phyloP scores from a whole-genome alignment of 805 yeast genomes.

The Candida yuanshanica region DNA sequence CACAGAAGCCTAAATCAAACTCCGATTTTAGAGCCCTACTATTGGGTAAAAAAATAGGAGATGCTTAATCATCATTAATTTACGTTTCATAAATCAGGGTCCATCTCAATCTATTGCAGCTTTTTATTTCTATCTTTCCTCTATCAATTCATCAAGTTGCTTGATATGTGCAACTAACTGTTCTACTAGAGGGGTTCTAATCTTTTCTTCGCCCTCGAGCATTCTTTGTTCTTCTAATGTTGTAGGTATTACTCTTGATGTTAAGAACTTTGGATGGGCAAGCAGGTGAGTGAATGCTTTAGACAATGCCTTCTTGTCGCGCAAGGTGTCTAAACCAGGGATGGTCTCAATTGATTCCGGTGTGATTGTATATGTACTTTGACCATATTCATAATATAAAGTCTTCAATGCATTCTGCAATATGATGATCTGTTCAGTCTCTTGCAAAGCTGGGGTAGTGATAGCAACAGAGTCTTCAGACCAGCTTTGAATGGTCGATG shows the following conservation, averaged over 20 bases:
- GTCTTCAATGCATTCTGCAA: conserved; percentile 52
- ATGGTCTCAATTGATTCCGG: conserved; percentile 28
- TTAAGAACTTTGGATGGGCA: conserved; percentile 81
- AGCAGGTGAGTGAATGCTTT: conserved; percentile 64
- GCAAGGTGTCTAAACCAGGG: conserved; percentile 58
- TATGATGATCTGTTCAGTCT: conserved; percentile 62
- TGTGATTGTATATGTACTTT: conserved; percentile 20
- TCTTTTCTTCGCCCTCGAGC: conserved; percentile 42
- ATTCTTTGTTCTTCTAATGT: conserved; percentile 59
- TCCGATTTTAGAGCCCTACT: conserved; percentile 24
- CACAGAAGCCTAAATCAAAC: conserved; percentile 11
- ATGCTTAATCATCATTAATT: conserved; percentile 1
- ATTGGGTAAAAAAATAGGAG: conserved; percentile 13
- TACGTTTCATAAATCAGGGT: background rate
- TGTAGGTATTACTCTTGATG: conserved; percentile 60
- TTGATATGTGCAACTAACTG: conserved; percentile 44
- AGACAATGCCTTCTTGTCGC: conserved; percentile 53
- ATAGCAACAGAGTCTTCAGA: conserved; percentile 47
- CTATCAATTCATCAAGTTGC: conserved; percentile 40
- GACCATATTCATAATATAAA: conserved; percentile 47
- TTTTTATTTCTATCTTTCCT: conserved; percentile 1
- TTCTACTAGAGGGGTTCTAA: conserved; percentile 37
- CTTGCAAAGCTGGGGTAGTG: conserved; percentile 46
- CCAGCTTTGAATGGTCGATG: conserved; percentile 65
- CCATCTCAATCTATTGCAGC: background rate